Evolutionary conservation across 2,329 filamentous ascomycete genomes (phyloP), one percentile per base, ranked within the genome.

Genomic region (Rugonectria rugulosa): DNA sequence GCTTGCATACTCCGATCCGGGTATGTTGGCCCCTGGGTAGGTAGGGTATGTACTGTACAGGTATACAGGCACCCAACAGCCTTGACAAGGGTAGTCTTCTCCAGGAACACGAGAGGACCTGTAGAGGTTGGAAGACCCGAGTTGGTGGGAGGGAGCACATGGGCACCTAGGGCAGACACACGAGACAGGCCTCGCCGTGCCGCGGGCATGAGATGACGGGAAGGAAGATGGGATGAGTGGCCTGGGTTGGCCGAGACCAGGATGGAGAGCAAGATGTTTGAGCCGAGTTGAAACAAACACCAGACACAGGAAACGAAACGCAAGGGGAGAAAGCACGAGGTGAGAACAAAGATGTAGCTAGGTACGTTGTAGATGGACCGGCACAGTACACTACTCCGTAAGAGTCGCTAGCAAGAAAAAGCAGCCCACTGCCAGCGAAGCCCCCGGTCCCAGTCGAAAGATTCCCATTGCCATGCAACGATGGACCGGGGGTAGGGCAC

Each of bases 291-390:
- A 56, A 56, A 56, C 53, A 41, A 45, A 43, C 29, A 40, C 53
- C 29, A 51, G 41, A 56, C 49, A 56, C 40, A n/a, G 40, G 46
- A 50, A 45, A 50, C 40, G 53, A 55, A 49, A 45, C 52, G 52
- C 23, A 26, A 37, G 14, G 29, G 17, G 10, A 32, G 29, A 10
- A 32, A 32, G 29, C 29, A 27, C 24, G 24, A 11, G 24, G 6
- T 11, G 11, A 27, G 24, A 27, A 6, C 6, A 6, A 7, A 27
- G 24, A 27, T n/a, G n/a, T n/a, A n/a, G n/a, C n/a, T n/a, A n/a
- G n/a, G n/a, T n/a, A n/a, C n/a, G n/a, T n/a, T n/a, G n/a, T n/a
- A n/a, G n/a, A n/a, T n/a, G n/a, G n/a, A n/a, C n/a, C n/a, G n/a
- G n/a, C n/a, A n/a, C n/a, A 27, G 24, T 11, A 27, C 24, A 27